Conservation (phyloP, 768 basidiomycete species). For the Boletus rubroflammeus region DNA sequence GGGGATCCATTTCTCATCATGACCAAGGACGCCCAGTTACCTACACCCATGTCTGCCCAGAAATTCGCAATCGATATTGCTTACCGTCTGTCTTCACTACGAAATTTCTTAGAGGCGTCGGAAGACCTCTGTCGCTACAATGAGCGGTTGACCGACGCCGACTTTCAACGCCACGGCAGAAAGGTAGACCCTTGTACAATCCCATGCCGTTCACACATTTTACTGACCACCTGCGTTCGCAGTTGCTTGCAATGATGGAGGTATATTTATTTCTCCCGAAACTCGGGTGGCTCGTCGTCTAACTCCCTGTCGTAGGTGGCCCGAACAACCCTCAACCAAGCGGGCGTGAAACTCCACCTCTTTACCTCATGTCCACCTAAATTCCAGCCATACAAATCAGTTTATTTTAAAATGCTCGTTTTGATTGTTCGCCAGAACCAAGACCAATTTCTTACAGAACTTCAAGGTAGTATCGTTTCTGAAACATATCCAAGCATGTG, state of each 20-base stretch:
- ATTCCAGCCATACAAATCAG: conserved; percentile 41
- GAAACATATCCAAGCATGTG: background rate
- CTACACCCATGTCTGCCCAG: conserved; percentile 17
- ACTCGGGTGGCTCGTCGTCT: background rate
- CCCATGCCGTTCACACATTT: background rate
- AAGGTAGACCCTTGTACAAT: conserved; percentile 17
- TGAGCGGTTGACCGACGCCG: conserved; percentile 15
- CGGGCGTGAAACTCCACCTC: conserved; percentile 41
- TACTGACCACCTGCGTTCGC: conserved; percentile 6
- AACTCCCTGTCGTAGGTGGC: conserved; percentile 37
- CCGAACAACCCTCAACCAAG: conserved; percentile 41
- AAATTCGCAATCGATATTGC: conserved; percentile 30
- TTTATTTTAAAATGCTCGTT: conserved; percentile 48
- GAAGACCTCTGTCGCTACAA: conserved; percentile 22
- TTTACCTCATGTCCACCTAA: conserved; percentile 44
- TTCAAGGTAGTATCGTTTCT: conserved; percentile 22
- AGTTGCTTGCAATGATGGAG: conserved; percentile 53
- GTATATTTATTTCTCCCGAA: conserved; percentile 32
- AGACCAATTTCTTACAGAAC: conserved; percentile 21
- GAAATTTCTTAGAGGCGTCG: conserved; percentile 29
- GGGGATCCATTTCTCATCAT: conserved; percentile 14
- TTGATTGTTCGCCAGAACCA: conserved; percentile 37
- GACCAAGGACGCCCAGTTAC: conserved; percentile 9
- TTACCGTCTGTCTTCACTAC: conserved; percentile 28
- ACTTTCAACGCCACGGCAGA: conserved; percentile 25